Conservation (phyloP, 306 rosid genomes). For the Argentina anserina region DNA sequence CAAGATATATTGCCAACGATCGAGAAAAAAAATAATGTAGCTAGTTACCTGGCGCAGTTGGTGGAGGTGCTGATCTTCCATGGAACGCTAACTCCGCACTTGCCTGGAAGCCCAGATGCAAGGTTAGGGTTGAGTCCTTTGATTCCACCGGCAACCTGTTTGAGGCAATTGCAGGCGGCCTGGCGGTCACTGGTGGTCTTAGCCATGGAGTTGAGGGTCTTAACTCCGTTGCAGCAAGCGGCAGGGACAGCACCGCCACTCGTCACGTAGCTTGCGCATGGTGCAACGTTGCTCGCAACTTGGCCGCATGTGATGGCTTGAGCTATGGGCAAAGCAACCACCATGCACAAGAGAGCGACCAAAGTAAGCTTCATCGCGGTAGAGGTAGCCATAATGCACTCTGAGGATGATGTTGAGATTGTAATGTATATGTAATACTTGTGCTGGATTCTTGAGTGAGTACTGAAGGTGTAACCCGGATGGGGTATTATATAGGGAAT, state of each 20-base stretch:
- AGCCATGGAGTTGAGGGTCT: not conserved
- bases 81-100: conserved; percentile 50
- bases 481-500: not conserved
- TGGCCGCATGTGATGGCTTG: conserved; percentile 31
- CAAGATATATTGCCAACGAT: not conserved
- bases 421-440: not conserved
- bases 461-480: not conserved
- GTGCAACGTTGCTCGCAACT: not conserved
- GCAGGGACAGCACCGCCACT: not conserved
- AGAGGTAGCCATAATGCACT: conserved; percentile 23
- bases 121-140: not conserved
- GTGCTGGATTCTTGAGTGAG: not conserved
- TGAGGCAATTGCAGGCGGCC: conserved; percentile 38
- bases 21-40: not conserved
- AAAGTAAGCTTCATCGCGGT: conserved; percentile 14
- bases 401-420: not conserved
- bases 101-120: conserved; percentile 29
- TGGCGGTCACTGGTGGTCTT: conserved; percentile 31
- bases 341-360: conserved; percentile 24
- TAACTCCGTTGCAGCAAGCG: conserved; percentile 10
- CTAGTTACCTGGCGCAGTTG: conserved; percentile 36
- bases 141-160: not conserved
- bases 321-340: conserved; percentile 27
- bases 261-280: conserved; percentile 14
- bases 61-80: conserved; percentile 59